These are phyloP conservation scores for Microcyclosporella mali DNA, from an alignment of 2,329 filamentous ascomycete genomes.

Conservation along the genomic window DNA sequence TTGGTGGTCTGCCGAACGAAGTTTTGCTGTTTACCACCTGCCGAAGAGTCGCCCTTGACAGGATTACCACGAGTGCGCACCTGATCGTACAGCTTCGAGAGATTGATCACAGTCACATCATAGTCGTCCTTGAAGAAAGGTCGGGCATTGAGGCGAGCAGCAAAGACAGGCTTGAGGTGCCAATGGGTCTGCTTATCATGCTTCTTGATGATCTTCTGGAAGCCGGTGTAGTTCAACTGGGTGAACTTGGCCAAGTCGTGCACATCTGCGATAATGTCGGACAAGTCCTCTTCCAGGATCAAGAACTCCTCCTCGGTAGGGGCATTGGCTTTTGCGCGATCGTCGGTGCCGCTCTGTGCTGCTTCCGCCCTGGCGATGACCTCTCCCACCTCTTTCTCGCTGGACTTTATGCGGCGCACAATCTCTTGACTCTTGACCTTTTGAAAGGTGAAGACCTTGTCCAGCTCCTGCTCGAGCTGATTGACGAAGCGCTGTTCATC, in stretches of 20 bases:
- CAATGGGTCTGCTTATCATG: constrained; percentile 91
- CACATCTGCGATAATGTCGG: constrained; percentile 96
- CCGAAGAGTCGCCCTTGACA: constrained; percentile 82
- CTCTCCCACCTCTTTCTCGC: constrained; percentile 82
- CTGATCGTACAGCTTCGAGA: constrained; percentile 91
- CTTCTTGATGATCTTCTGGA: constrained; percentile 99
- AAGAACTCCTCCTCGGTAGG: constrained; percentile 90
- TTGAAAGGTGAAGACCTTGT: constrained; percentile 97
- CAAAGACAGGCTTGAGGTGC: constrained; percentile 93
- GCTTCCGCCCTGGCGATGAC: constrained; percentile 64
- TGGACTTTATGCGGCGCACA: constrained; percentile 77
- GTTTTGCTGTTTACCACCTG: constrained; percentile 86
- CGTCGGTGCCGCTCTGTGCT: constrained; percentile 37
- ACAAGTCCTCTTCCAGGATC: constrained; percentile 86
- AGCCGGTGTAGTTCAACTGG: constrained; percentile 96
- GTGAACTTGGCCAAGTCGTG: constrained; percentile 98
- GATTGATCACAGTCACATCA: constrained; percentile 87
- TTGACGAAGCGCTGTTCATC: constrained; percentile 85
- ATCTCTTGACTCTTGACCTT: constrained; percentile 97
- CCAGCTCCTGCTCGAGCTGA: constrained; percentile 82
- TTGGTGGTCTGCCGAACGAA: constrained; percentile 97
- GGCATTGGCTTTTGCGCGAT: constrained; percentile 32
- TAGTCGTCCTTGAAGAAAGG: constrained; percentile 99
- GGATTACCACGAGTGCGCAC: constrained; percentile 91
- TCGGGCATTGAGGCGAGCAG: constrained; percentile 85